These are phyloP conservation scores for Flueggea neowawraea DNA, from an alignment of 441 rosid species.

Conservation along the genomic window DNA sequence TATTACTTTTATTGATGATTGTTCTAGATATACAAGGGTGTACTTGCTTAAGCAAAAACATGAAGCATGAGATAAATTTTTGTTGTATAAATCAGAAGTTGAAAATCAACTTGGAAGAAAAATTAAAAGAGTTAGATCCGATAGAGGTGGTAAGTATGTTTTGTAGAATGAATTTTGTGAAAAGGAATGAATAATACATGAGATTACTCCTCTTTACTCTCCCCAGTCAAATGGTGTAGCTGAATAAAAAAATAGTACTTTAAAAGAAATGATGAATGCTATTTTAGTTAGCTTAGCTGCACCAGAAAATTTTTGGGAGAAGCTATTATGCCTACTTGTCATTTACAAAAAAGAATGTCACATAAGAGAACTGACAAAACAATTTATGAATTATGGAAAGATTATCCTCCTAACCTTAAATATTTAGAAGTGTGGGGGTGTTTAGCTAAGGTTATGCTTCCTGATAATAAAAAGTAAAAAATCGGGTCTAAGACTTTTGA, in stretches of 20 bases:
- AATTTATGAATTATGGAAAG: no score
- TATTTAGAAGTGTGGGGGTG: no score
- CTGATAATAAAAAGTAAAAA: no score
- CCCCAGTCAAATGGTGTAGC: background rate
- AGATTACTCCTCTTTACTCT: background rate
- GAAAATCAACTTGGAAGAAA: conserved; percentile 1
- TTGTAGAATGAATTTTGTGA: background rate
- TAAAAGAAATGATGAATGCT: conserved; percentile 1
- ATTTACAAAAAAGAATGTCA: background rate
- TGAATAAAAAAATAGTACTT: background rate
- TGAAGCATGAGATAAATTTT: background rate
- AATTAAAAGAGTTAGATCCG: conserved; percentile 1
- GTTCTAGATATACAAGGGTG: background rate
- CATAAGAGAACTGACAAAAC: background rate
- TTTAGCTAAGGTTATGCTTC: no score
- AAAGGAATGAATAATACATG: conserved; percentile 1
- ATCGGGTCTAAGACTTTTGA: no score
- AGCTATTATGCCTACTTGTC: background rate
- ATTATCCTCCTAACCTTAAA: no score
- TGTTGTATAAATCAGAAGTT: background rate
- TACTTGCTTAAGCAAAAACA: background rate
- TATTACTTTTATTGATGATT: conserved; percentile 2
- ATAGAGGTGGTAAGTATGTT: background rate
- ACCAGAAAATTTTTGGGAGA: background rate
- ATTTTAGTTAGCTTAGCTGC: background rate